These are phyloP conservation scores for Neocallimastix lanati DNA, from an alignment of 192 early-diverging fungal species.

Conservation along the genomic window DNA sequence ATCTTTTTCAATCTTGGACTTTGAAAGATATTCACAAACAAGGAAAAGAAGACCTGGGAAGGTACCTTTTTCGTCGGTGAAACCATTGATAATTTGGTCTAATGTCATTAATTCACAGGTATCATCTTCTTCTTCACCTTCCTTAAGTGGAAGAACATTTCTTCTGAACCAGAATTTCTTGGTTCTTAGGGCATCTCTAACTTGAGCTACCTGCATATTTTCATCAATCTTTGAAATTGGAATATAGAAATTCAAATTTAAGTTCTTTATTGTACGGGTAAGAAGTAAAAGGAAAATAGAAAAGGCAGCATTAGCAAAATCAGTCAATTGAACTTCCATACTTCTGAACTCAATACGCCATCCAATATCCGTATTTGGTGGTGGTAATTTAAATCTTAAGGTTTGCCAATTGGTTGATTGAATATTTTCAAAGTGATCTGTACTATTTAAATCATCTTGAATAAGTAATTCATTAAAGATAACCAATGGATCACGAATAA, in stretches of 20 bases:
- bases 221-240: no score
- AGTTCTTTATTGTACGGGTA: slow-evolving; percentile 68
- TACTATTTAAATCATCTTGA: slow-evolving; percentile 55
- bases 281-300: slow-evolving; percentile 83
- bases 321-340: slow-evolving; percentile 90
- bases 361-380: slow-evolving; percentile 68
- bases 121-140: slow-evolving; percentile 6
- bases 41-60: slow-evolving; percentile 69
- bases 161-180: slow-evolving; percentile 85
- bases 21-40: slow-evolving; percentile 67
- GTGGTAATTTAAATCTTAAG: slow-evolving; percentile 94
- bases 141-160: slow-evolving; percentile 40
- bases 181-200: slow-evolving; percentile 55
- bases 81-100: slow-evolving; percentile 85
- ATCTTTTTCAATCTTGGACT: slow-evolving; percentile 38
- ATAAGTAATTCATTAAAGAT: no score
- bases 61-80: slow-evolving; percentile 13
- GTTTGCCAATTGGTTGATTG: slow-evolving; percentile 99
- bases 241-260: slow-evolving; percentile 87
- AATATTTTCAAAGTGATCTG: slow-evolving; percentile 97
- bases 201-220: slow-evolving; percentile 80
- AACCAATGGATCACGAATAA: no score
- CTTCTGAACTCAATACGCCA: slow-evolving; percentile 97
- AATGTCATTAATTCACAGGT: slow-evolving; percentile 53
- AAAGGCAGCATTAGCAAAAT: slow-evolving; percentile 93